Evolutionary conservation across 306 rosid genomes (phyloP).

Genomic region (Acacia melanoxylon): DNA sequence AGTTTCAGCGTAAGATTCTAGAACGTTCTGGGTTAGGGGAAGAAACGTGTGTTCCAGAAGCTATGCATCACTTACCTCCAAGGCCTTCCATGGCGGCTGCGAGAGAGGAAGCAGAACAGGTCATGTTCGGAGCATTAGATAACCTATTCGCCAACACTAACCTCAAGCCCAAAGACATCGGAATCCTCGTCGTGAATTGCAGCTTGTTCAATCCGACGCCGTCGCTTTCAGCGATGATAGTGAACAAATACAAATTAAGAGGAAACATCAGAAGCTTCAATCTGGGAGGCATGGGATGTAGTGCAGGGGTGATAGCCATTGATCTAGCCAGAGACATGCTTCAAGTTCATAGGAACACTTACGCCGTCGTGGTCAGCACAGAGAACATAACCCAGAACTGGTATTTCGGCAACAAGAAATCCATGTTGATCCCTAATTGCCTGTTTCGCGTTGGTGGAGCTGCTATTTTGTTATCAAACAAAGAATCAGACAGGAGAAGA

Average conservation of each 20-base stretch:
- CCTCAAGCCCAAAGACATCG: conserved; percentile 47
- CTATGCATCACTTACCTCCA: conserved; percentile 49
- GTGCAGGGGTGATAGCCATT: conserved; percentile 66
- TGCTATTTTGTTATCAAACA: conserved; percentile 59
- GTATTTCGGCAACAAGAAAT: conserved; percentile 66
- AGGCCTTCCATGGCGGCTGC: conserved; percentile 53
- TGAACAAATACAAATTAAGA: conserved; percentile 60
- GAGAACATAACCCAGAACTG: conserved; percentile 73
- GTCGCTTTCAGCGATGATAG: conserved; percentile 70
- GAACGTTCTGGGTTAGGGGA: conserved; percentile 59
- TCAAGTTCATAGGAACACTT: conserved; percentile 56
- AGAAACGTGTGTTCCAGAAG: conserved; percentile 55
- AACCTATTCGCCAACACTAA: conserved; percentile 39
- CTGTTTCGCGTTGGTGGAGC: conserved; percentile 63
- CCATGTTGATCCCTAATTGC: conserved; percentile 71
- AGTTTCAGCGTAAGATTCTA: conserved; percentile 56
- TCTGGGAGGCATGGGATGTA: conserved; percentile 72
- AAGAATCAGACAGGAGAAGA: conserved; percentile 24
- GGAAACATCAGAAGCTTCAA: conserved; percentile 53
- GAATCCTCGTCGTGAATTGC: conserved; percentile 67
- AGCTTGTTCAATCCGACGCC: conserved; percentile 75
- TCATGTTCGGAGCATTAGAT: conserved; percentile 59
- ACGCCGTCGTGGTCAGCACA: conserved; percentile 60
- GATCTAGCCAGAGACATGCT: conserved; percentile 70
- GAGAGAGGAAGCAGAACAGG: conserved; percentile 56